Percentiles rank a stretch among this genome's conserved stretches.
Evolutionary conservation across 2,329 filamentous ascomycete genomes (phyloP).

Genomic region (Botrytis fragariae): DNA sequence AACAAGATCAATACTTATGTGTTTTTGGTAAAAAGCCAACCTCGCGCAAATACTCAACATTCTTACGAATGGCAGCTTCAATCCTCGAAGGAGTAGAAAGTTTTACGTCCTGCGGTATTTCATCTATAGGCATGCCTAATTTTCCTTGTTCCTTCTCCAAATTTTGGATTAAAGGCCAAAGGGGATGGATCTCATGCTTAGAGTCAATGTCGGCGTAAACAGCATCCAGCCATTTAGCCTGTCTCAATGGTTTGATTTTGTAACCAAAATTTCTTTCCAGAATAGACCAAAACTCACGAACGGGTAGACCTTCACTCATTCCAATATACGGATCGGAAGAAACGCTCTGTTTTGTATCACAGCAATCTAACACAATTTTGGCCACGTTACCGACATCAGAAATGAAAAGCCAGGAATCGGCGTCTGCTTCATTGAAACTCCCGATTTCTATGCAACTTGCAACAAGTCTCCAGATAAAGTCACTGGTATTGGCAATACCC

Average conservation of each 20-base stretch:
- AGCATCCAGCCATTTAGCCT: constrained; percentile 13
- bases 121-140: constrained; percentile 11
- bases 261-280: constrained; percentile 14
- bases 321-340: not conserved
- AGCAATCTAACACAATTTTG: constrained; percentile 20
- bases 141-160: constrained; percentile 16
- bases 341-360: not conserved
- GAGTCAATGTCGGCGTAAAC: constrained; percentile 5
- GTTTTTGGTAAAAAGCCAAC: constrained; percentile 13
- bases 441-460: constrained; percentile 25
- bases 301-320: constrained; percentile 15
- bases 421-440: constrained; percentile 22
- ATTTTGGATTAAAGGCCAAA: constrained; percentile 26
- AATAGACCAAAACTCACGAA: constrained; percentile 19
- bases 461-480: constrained; percentile 34
- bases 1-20: constrained; percentile 19
- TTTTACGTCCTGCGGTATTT: not conserved
- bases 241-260: constrained; percentile 7
- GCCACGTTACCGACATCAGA: constrained; percentile 25
- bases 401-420: constrained; percentile 26
- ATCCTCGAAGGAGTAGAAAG: not conserved
- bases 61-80: constrained; percentile 16
- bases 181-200: constrained; percentile 3
- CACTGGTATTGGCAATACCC: constrained; percentile 33
- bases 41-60: constrained; percentile 13